phyloP scores from a whole-genome alignment of 345 rosid genomes.

The Acer campestre region DNA sequence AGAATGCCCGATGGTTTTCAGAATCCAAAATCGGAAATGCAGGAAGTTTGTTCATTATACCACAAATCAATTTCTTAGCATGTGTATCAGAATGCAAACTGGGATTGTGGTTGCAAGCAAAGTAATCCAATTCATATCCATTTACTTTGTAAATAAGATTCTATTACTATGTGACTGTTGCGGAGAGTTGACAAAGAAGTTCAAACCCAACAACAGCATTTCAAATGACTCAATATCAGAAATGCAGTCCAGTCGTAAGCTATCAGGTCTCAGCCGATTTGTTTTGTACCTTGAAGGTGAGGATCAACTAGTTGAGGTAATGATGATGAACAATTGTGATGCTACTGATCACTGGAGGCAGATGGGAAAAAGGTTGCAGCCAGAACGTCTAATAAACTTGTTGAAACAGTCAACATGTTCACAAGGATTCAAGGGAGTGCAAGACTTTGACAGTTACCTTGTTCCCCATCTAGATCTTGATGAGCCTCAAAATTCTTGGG shows the following conservation, averaged over 20 bases:
- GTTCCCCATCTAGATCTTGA: constrained; percentile 51
- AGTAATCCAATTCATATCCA: constrained; percentile 51
- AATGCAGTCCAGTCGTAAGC: constrained; percentile 29
- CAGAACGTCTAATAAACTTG: constrained; percentile 52
- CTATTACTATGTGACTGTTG: constrained; percentile 30
- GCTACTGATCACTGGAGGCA: constrained; percentile 62
- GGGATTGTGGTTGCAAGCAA: constrained; percentile 74
- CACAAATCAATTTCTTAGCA: constrained; percentile 39
- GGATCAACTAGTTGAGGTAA: constrained; percentile 53
- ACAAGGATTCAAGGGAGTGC: constrained; percentile 55
- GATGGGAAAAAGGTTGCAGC: constrained; percentile 58
- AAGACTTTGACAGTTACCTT: constrained; percentile 55
- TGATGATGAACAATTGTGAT: constrained; percentile 59
- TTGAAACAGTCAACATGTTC: constrained; percentile 45
- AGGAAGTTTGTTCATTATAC: constrained; percentile 47
- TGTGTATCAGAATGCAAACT: constrained; percentile 54
- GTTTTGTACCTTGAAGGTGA: constrained; percentile 93
- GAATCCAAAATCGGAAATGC: constrained; percentile 36
- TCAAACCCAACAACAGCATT: constrained; percentile 26
- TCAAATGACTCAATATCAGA: constrained; percentile 42
- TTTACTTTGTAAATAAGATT: constrained; percentile 45
- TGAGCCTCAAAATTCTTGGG: constrained; percentile 81
- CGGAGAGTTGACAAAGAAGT: constrained; percentile 23
- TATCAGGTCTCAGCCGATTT: constrained; percentile 51
- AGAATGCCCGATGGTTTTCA: constrained; percentile 51